A percentile compares a stretch with the other conserved stretches of the same genome.
phyloP scores from a whole-genome alignment of 2,329 filamentous ascomycete genomes.

The Colletotrichum salicis region DNA sequence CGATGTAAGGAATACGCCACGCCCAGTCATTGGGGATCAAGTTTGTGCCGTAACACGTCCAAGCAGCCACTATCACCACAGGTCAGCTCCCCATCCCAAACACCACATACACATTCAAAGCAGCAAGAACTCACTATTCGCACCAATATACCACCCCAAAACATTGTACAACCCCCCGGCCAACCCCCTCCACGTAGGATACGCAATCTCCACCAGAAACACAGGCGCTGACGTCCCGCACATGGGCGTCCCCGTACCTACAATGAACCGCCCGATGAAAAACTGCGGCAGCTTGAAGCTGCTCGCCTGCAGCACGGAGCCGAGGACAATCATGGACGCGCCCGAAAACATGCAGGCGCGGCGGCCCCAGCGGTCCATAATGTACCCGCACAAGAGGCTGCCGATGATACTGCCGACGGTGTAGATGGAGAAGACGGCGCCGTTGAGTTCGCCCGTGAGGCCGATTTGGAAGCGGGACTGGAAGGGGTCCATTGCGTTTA shows the following conservation, averaged over 20 bases:
- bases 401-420: constrained; percentile 36
- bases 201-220: constrained; percentile 37
- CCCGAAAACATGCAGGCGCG: constrained; percentile 36
- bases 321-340: constrained; percentile 31
- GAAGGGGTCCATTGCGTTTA: constrained; percentile 37
- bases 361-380: constrained; percentile 38
- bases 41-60: constrained; percentile 58
- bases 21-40: constrained; percentile 57
- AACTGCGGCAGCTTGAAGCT: constrained; percentile 35
- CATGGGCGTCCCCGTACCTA: constrained; percentile 33
- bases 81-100: neutral
- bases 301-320: constrained; percentile 36
- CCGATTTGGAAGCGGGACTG: constrained; percentile 36
- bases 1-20: constrained; percentile 57
- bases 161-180: constrained; percentile 38
- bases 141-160: constrained; percentile 37
- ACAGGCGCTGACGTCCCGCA: constrained; percentile 36
- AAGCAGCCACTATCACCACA: constrained; percentile 46
- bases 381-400: constrained; percentile 33
- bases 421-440: constrained; percentile 35
- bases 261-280: constrained; percentile 36
- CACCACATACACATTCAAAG: too few relatives aligned
- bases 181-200: constrained; percentile 37
- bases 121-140: constrained; percentile 37
- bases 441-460: constrained; percentile 30